phyloP scores from a whole-genome alignment of 1,284 basidiomycete genomes.

The Ceratobasidium sp. region DNA sequence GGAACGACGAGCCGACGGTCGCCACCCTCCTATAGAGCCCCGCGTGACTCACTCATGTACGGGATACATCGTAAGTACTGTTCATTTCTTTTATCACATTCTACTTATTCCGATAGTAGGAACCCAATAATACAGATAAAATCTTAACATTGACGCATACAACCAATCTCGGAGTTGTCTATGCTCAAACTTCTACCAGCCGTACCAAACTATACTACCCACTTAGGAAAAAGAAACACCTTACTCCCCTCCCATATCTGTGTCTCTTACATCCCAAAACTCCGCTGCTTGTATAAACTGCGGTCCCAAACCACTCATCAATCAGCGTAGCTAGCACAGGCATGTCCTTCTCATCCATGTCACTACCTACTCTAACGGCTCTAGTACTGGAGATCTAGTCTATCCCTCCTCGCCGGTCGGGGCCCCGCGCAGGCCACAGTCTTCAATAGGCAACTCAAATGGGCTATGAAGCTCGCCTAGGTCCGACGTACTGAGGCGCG shows the following conservation, averaged over 20 bases:
- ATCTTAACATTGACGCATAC: slow-evolving; percentile 40
- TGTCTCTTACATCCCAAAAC: not conserved
- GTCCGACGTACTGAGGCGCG: not conserved
- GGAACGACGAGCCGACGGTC: slow-evolving; percentile 56
- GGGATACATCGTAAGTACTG: slow-evolving; percentile 25
- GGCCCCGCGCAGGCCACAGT: not conserved
- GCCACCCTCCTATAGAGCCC: slow-evolving; percentile 39
- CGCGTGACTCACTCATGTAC: slow-evolving; percentile 37
- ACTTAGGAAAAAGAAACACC: not conserved
- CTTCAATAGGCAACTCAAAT: slow-evolving; percentile 19
- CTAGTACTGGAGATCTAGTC: slow-evolving; percentile 27
- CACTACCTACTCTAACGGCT: slow-evolving; percentile 22
- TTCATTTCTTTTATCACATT: not conserved
- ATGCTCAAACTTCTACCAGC: not conserved
- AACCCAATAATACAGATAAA: slow-evolving; percentile 5
- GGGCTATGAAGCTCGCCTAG: not conserved
- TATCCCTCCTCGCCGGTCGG: not conserved
- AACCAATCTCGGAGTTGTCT: not conserved
- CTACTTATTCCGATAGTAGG: not conserved
- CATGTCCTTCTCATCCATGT: slow-evolving; percentile 27
- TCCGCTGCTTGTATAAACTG: slow-evolving; percentile 27
- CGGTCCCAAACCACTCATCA: slow-evolving; percentile 39
- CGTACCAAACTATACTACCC: not conserved
- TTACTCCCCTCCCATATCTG: not conserved
- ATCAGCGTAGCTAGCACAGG: slow-evolving; percentile 32